Evolutionary conservation across 495 filamentous ascomycete species (phyloP).

Genomic region (Ramalina peruviana): DNA sequence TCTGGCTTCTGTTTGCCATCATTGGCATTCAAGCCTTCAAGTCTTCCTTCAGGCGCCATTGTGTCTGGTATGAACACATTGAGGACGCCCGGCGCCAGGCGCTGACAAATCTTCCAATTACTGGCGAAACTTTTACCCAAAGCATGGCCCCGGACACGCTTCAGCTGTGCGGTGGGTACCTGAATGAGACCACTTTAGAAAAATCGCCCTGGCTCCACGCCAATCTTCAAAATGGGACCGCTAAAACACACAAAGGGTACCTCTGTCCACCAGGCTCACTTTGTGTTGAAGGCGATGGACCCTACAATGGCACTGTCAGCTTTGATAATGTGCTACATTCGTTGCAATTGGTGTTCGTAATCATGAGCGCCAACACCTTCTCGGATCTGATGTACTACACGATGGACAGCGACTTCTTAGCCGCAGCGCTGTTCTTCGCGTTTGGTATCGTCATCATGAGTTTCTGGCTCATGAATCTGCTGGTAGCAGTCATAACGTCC

Average conservation of each 20-base stretch:
- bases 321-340: constrained; percentile 93
- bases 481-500: constrained; percentile 96
- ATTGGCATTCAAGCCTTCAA: constrained; percentile 97
- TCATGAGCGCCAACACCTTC: constrained; percentile 97
- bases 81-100: constrained; percentile 10
- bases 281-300: constrained; percentile 68
- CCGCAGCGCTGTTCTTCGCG: constrained; percentile 73
- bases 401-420: constrained; percentile 79
- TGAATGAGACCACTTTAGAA: constrained; percentile 42
- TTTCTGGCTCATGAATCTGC: constrained; percentile 90
- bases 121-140: constrained; percentile 23
- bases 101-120: neutral
- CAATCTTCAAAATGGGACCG: constrained; percentile 29
- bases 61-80: constrained; percentile 59
- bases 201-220: constrained; percentile 50
- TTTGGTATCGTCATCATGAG: constrained; percentile 82
- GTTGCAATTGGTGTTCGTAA: constrained; percentile 89
- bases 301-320: constrained; percentile 74
- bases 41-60: constrained; percentile 74
- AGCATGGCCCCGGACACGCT: constrained; percentile 38
- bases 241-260: constrained; percentile 60
- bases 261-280: constrained; percentile 71
- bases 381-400: constrained; percentile 88
- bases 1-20: constrained; percentile 97
- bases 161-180: constrained; percentile 77